These are phyloP conservation scores for Stephania yunnanensis DNA, from an alignment of 164 flowering plant species.

Conservation along the genomic window DNA sequence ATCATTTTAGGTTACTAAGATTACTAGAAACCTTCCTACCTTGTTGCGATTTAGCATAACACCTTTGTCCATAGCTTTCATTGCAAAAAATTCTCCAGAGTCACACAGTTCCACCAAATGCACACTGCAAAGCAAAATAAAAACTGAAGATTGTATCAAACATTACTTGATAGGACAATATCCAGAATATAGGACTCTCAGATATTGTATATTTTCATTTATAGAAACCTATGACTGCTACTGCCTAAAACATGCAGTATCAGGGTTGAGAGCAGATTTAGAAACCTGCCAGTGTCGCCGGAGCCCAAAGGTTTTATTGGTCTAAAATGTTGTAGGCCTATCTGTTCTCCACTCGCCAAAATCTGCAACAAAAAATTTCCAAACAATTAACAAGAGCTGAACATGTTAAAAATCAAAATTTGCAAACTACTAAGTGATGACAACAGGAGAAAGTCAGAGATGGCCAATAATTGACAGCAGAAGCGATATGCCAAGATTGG, in stretches of 20 bases:
- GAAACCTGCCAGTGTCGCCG: slow-evolving; percentile 98
- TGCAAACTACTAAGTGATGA: background rate
- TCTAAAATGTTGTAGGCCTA: slow-evolving; percentile 79
- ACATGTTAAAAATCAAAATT: background rate
- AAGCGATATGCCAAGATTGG: background rate
- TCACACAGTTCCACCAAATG: slow-evolving; percentile 88
- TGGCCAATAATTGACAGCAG: no score
- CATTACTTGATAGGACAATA: background rate
- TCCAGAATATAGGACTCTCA: background rate
- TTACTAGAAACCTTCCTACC: slow-evolving; percentile 33
- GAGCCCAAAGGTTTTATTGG: slow-evolving; percentile 90
- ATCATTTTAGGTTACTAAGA: background rate
- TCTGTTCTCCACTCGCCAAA: slow-evolving; percentile 61
- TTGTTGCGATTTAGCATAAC: slow-evolving; percentile 95
- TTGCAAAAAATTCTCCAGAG: slow-evolving; percentile 79
- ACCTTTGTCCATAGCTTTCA: slow-evolving; percentile 97
- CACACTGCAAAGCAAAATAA: slow-evolving; percentile 52
- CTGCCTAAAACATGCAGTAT: background rate
- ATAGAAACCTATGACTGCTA: background rate
- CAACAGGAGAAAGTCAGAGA: background rate
- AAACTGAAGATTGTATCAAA: background rate
- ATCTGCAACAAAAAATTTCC: slow-evolving; percentile 39
- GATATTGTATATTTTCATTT: background rate
- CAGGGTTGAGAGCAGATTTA: background rate
- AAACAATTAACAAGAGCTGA: background rate